These are phyloP conservation scores for Rhinocladiella mackenziei DNA, from an alignment of 2,329 filamentous ascomycete genomes.

Conservation along the genomic window DNA sequence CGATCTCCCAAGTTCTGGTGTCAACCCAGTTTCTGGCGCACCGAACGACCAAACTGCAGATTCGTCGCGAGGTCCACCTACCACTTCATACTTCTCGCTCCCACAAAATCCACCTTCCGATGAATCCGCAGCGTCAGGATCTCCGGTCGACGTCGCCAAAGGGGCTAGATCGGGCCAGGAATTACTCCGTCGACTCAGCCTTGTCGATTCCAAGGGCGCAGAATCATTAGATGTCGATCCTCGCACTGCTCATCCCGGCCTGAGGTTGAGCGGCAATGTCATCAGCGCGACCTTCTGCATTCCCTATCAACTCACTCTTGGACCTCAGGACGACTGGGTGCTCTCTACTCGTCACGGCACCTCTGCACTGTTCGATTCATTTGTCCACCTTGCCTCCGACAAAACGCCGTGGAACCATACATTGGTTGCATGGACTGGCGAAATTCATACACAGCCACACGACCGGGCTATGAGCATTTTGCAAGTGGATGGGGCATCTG, in stretches of 20 bases:
- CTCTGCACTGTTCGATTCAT: conserved; percentile 87
- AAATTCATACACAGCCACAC: conserved; percentile 54
- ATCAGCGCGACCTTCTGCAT: conserved; percentile 63
- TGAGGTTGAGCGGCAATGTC: conserved; percentile 58
- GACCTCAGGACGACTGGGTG: conserved; percentile 57
- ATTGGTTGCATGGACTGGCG: conserved; percentile 91
- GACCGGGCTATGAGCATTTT: conserved; percentile 15
- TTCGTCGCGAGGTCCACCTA: conserved; percentile 34
- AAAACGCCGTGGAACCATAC: conserved; percentile 85
- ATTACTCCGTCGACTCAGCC: conserved; percentile 51
- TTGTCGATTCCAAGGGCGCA: conserved; percentile 33
- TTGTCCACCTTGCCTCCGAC: conserved; percentile 80
- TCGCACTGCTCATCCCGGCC: conserved; percentile 51
- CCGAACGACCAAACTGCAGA: conserved; percentile 8
- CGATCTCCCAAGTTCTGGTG: conserved; percentile 7
- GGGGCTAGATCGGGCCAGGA: conserved; percentile 48
- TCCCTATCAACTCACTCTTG: conserved; percentile 56
- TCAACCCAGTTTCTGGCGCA: background rate
- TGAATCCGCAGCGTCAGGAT: conserved; percentile 6
- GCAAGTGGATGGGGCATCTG: conserved; percentile 7
- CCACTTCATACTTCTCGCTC: conserved; percentile 23
- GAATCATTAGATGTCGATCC: conserved; percentile 48
- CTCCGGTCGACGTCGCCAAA: conserved; percentile 42
- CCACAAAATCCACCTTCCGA: conserved; percentile 26
- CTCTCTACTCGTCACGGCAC: conserved; percentile 75